Percentiles rank a stretch among this genome's conserved stretches.
Conservation (phyloP, 305 asterid species). For the Lippia alba region DNA sequence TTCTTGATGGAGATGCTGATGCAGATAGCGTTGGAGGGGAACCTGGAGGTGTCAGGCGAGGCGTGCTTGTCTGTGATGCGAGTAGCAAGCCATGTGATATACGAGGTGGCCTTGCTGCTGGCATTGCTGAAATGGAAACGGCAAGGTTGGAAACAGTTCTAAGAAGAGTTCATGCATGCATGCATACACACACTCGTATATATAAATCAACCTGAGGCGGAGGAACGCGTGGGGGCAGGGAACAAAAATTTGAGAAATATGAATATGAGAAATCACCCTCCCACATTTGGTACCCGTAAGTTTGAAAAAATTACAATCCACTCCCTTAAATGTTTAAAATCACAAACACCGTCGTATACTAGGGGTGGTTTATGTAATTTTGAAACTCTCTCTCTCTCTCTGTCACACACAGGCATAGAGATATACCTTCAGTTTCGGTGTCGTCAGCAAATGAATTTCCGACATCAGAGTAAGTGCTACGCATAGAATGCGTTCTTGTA, state of each 20-base stretch:
- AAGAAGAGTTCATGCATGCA: too few relatives aligned
- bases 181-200: too few relatives aligned
- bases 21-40: slow-evolving; percentile 90
- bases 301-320: too few relatives aligned
- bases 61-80: slow-evolving; percentile 85
- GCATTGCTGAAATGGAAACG: slow-evolving; percentile 8
- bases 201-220: too few relatives aligned
- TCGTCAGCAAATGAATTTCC: slow-evolving; percentile 58
- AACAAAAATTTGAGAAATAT: too few relatives aligned
- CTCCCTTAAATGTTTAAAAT: too few relatives aligned
- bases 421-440: slow-evolving; percentile 65
- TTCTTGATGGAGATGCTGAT: slow-evolving; percentile 77
- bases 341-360: too few relatives aligned
- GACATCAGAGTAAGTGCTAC: slow-evolving; percentile 61
- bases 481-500: slow-evolving; percentile 47
- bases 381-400: not conserved
- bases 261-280: too few relatives aligned
- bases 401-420: not conserved
- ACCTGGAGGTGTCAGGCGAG: slow-evolving; percentile 81
- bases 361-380: too few relatives aligned
- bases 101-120: slow-evolving; percentile 69
- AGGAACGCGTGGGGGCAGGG: too few relatives aligned
- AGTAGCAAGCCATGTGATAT: slow-evolving; percentile 64
- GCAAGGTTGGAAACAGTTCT: slow-evolving; percentile 3
- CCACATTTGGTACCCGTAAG: too few relatives aligned